Conservation (phyloP, 495 filamentous ascomycete genomes). For the Ramalina peruviana region DNA sequence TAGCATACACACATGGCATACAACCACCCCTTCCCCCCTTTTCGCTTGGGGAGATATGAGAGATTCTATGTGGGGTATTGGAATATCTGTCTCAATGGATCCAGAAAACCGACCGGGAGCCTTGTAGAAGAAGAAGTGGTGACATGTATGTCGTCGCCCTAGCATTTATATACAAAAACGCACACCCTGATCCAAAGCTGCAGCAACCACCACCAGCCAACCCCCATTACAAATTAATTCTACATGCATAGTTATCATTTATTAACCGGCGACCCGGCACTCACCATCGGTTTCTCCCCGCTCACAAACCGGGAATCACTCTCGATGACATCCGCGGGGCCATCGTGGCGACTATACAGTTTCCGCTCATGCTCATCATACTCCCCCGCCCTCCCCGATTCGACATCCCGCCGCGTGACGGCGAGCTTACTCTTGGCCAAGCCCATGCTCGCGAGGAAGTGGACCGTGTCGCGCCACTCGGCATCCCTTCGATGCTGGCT, state of each 20-base stretch:
- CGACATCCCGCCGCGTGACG: slow-evolving; percentile 61
- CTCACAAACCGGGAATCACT: slow-evolving; percentile 29
- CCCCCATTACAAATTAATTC: too few relatives aligned
- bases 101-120: too few relatives aligned
- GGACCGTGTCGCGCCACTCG: slow-evolving; percentile 75
- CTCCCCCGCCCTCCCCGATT: slow-evolving; percentile 58
- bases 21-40: too few relatives aligned
- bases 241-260: slow-evolving; percentile 23
- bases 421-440: slow-evolving; percentile 61
- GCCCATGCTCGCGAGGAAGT: slow-evolving; percentile 75
- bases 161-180: too few relatives aligned
- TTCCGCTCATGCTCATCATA: slow-evolving; percentile 54
- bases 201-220: too few relatives aligned
- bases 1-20: too few relatives aligned
- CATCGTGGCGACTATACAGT: slow-evolving; percentile 60
- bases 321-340: slow-evolving; percentile 41
- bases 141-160: too few relatives aligned
- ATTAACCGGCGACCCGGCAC: slow-evolving; percentile 28
- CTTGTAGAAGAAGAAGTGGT: too few relatives aligned
- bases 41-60: too few relatives aligned
- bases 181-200: too few relatives aligned
- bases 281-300: slow-evolving; percentile 26
- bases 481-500: slow-evolving; percentile 53
- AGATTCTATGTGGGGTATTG: too few relatives aligned
- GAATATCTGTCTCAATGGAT: too few relatives aligned